Percentiles rank a stretch among this genome's conserved stretches.
These are phyloP conservation scores for Sorghum bicolor DNA, from an alignment of 176 grass and related monocot species.

Conservation along the genomic window Sorghum_bicolor_NCBIv3 NC_012876.2:60658501-60659000, in stretches of 20 bases:
- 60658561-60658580: too few species aligned
- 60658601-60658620: not conserved
- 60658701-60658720: not conserved
- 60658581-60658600: too few species aligned
- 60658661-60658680: not conserved
- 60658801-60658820: not conserved
- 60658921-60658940: constrained; percentile 95
- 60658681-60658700: too few species aligned
- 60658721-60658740: not conserved
- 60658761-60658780: not conserved
- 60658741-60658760: not conserved
- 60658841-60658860: not conserved
- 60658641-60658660: not conserved
- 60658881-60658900: constrained; percentile 97
- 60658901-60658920: constrained; percentile 98
- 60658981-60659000: constrained; percentile 98
- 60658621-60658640: not conserved
- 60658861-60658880: constrained; percentile 98
- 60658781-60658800: not conserved
- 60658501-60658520: too few species aligned
- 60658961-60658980: constrained; percentile 98
- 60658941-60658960: constrained; percentile 97
- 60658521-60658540: too few species aligned
- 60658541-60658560: too few species aligned
- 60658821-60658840: not conserved